phyloP scores from a whole-genome alignment of 768 basidiomycete species.

The Saitozyma sp. region DNA sequence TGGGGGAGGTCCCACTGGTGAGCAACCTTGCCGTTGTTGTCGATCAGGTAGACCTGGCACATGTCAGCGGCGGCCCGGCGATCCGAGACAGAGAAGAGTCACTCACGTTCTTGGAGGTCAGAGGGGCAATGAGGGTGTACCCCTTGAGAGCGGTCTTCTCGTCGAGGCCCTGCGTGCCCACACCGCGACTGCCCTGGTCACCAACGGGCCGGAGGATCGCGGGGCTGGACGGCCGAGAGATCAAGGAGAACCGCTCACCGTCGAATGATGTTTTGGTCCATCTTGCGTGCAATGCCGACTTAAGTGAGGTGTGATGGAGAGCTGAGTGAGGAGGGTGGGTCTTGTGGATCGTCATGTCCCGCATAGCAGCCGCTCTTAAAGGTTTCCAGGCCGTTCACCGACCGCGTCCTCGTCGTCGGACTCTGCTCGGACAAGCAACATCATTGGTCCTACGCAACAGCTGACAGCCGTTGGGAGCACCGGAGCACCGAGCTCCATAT shows the following conservation, averaged over 20 bases:
- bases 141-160: slow-evolving; percentile 17
- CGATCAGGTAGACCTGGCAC: slow-evolving; percentile 12
- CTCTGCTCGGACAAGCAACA: too few species aligned
- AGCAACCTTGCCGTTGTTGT: slow-evolving; percentile 16
- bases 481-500: too few species aligned
- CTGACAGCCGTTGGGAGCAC: too few species aligned
- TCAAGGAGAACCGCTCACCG: slow-evolving; percentile 7
- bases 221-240: too few species aligned
- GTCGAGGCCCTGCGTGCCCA: slow-evolving; percentile 19
- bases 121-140: slow-evolving; percentile 19
- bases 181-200: slow-evolving; percentile 12
- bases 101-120: slow-evolving; percentile 15
- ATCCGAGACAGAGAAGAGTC: neutral
- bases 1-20: slow-evolving; percentile 20
- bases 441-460: too few species aligned
- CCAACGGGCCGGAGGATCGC: neutral
- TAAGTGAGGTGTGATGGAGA: too few species aligned
- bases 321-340: too few species aligned
- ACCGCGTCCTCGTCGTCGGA: too few species aligned
- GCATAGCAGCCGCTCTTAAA: too few species aligned
- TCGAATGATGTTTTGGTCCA: slow-evolving; percentile 25
- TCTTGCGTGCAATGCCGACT: neutral
- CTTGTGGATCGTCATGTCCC: too few species aligned
- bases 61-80: neutral
- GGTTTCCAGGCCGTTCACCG: too few species aligned